Percentiles rank a stretch among this genome's conserved stretches.
These are phyloP conservation scores for Monosporozyma servazzii DNA, from an alignment of 805 yeast genomes.

Conservation along the genomic window DNA sequence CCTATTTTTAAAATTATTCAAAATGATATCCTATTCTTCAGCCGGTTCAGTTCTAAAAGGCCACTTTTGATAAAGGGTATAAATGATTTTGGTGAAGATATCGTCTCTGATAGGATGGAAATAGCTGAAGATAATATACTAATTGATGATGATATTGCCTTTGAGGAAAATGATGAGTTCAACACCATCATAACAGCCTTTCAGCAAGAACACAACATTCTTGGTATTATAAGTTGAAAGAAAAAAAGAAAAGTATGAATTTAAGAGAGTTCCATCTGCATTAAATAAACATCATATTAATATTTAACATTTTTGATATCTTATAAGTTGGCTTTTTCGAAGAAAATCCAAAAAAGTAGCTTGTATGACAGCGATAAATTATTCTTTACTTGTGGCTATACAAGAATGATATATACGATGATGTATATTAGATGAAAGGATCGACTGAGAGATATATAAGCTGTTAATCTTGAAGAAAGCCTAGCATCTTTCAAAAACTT, in stretches of 20 bases:
- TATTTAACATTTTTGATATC: no score
- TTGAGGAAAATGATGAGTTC: conserved; percentile 8
- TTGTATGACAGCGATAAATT: no score
- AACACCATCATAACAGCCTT: conserved; percentile 14
- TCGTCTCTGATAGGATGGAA: not conserved
- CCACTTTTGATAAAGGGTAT: conserved; percentile 8
- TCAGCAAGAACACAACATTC: conserved; percentile 15
- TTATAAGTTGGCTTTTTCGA: no score
- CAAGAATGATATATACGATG: not conserved
- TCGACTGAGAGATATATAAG: conserved; percentile 1
- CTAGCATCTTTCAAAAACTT: conserved; percentile 85
- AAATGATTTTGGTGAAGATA: not conserved
- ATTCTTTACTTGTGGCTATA: not conserved
- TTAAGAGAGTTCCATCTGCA: no score
- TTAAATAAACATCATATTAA: no score
- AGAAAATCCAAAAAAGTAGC: no score
- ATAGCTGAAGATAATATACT: conserved; percentile 4
- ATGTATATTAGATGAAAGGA: not conserved
- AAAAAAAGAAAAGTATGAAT: no score
- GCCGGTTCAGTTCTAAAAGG: conserved; percentile 4
- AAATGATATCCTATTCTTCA: conserved; percentile 17
- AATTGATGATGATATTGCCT: conserved; percentile 1
- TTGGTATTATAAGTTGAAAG: conserved; percentile 5
- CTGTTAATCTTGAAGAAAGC: not conserved
- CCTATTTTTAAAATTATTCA: conserved; percentile 23